A percentile compares a stretch with the other conserved stretches of the same genome.
Conservation (phyloP, 768 basidiomycete genomes). For the Mycena metata region DNA sequence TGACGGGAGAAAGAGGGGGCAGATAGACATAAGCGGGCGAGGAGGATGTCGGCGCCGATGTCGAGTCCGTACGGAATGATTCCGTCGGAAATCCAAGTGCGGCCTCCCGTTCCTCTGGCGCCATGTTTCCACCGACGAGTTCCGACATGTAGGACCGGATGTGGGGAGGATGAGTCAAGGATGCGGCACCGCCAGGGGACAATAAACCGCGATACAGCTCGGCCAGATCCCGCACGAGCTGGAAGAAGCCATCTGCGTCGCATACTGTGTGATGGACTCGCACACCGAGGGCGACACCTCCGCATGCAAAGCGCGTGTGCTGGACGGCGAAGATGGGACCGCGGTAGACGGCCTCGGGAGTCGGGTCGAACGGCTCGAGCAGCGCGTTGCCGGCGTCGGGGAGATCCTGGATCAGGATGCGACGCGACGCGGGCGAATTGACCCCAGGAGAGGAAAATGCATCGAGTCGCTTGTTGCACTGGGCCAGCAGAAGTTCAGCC, state of each 20-base stretch:
- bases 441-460: constrained; percentile 23
- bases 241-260: constrained; percentile 39
- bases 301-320: constrained; percentile 41
- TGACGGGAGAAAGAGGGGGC: constrained; percentile 12
- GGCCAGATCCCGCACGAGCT: constrained; percentile 35
- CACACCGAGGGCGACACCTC: constrained; percentile 37
- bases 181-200: neutral
- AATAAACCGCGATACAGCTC: constrained; percentile 36
- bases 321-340: constrained; percentile 36
- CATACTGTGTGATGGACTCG: constrained; percentile 31
- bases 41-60: neutral
- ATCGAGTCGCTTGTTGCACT: constrained; percentile 34
- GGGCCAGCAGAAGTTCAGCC: constrained; percentile 35
- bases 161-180: constrained; percentile 31
- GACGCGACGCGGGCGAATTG: constrained; percentile 1
- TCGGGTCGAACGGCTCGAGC: constrained; percentile 33
- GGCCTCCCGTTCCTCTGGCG: constrained; percentile 25
- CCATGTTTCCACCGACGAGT: constrained; percentile 15
- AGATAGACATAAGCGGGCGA: neutral
- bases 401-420: constrained; percentile 27
- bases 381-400: constrained; percentile 38
- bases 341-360: constrained; percentile 15
- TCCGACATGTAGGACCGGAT: constrained; percentile 36
- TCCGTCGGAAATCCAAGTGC: constrained; percentile 30
- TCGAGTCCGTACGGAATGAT: neutral